Base-by-base conservation (phyloP, 495 filamentous ascomycete species). In the Aspergillus coremiiformis region DNA sequence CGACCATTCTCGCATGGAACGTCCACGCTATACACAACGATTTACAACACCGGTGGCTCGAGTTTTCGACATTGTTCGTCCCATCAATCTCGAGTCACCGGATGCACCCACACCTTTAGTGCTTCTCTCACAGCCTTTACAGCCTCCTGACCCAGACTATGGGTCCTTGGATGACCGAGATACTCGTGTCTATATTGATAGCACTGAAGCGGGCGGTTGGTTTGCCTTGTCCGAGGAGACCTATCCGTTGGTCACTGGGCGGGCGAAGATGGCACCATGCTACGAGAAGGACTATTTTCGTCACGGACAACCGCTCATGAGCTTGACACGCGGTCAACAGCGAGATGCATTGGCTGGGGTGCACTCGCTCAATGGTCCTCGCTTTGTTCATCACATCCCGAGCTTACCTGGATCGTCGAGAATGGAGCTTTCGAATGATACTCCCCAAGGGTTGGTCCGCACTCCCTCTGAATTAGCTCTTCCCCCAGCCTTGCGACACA, bases 151-250 rank as follows among this genome's bases (percentile, higher is more conserved):
- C 44, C 71, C 72, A 4, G 74, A 77, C 47, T 81, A 84, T 46
- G 77, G 76, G 15, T 67, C 69, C 4, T 70, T 76, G 17, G 77
- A 82, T 45, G 79, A 79, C 14, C 74, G 79, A 22, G 80, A 79
- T 35, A 70, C 78, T 48, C 83, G 82, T 30, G 84, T 95, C 3
- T 96, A 93, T 63, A 79, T 98, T 43, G 94, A 96, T 61, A 84
- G 83, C 49, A 96, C 89, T 7, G 81, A 86, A 55, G 75, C 76
- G 32, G 91, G 90, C 32, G 84, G 88, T 52, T 96, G 91, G 89
- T 98, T 92, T 67, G 93, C 91, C 15, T 80, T 98, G 68, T 96
- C 93, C 0, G 92, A 94, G 46, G 79, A 67, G 49, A 85, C 81
- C 4, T 98, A 95, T 59, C 93, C 93, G 7, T 65, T 87, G 7